Evolutionary conservation across 2,329 filamentous ascomycete species (phyloP), one percentile per base, ranked within the genome.

Genomic region (Fusarium sp.): DNA sequence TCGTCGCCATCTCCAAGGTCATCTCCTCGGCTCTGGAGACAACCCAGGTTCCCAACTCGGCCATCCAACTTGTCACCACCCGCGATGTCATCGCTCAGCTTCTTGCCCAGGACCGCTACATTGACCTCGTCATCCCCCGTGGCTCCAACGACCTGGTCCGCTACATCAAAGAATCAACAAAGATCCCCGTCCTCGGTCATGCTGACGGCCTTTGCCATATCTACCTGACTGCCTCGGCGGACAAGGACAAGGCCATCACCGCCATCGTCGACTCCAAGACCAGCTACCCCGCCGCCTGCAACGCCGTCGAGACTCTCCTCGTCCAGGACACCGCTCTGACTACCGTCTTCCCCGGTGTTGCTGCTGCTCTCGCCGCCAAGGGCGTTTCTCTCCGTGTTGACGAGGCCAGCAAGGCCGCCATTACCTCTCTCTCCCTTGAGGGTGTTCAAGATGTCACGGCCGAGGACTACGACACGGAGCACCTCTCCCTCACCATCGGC

Each of bases 111-210:
- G 95, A 98, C 80, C 89, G 91, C 61, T 91, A 94, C 79, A 97
- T 99, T 77, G 96, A 99, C 81, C 92, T 99, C 31, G 96, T 98
- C 73, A 97, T 99, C 76, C 96, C 96, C 3, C 89, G 96, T 42
- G 95, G 95, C 57, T 94, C 93, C 63, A 98, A 97, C 83, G 94
- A 97, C 62, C 90, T 98, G 10, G 95, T 98, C 44, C 89, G 93
- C 66, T 94, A 94, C 83, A 94, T 98, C 83, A 98, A 98, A 83
- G 89, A 91, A 51, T 92, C 93, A 73, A 98, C 96, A 61, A 94
- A 94, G 80, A 98, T 99, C 77, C 96, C 96, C 2, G 96, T 99
- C 1, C 90, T 99, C 27, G 96, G 96, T 71, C 96, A 99, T 81
- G 96, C 96, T 27, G 96, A 99, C 81, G 96, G 96, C 38, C 88